Conservation (phyloP, 176 grass and related monocot species). For the Hsuehochloa calcarea region DNA sequence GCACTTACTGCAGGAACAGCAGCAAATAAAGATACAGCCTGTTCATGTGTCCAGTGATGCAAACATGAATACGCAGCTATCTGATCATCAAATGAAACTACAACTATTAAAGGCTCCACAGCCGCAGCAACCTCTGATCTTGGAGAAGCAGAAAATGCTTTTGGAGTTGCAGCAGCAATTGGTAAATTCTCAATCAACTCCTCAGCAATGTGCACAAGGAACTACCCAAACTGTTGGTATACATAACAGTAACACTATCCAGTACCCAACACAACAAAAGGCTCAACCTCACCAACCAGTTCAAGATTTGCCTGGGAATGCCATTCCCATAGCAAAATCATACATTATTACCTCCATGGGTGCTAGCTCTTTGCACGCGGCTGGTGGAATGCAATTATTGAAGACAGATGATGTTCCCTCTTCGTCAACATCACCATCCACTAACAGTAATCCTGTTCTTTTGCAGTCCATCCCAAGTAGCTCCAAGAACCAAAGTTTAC, state of each 20-base stretch:
- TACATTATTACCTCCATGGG: constrained; percentile 40
- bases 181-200: constrained; percentile 42
- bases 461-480: constrained; percentile 46
- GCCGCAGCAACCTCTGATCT: constrained; percentile 44
- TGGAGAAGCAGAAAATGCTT: constrained; percentile 64
- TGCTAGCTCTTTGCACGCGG: constrained; percentile 40
- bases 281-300: constrained; percentile 42
- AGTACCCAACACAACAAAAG: constrained; percentile 39
- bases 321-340: constrained; percentile 36
- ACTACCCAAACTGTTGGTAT: constrained; percentile 31
- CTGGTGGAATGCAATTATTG: constrained; percentile 33
- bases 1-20: constrained; percentile 48
- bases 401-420: constrained; percentile 44
- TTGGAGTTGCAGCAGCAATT: constrained; percentile 57
- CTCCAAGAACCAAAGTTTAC: constrained; percentile 40
- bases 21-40: constrained; percentile 45
- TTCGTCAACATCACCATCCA: constrained; percentile 58
- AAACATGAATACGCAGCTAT: constrained; percentile 35
- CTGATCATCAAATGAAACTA: constrained; percentile 63
- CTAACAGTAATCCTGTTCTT: constrained; percentile 46
- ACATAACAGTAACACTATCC: constrained; percentile 35
- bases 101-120: constrained; percentile 56
- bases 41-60: constrained; percentile 27
- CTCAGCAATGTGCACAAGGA: constrained; percentile 43
- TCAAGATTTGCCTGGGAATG: constrained; percentile 27